phyloP scores from a whole-genome alignment of 1,284 basidiomycete species.

The Heliocybe sulcata region DNA sequence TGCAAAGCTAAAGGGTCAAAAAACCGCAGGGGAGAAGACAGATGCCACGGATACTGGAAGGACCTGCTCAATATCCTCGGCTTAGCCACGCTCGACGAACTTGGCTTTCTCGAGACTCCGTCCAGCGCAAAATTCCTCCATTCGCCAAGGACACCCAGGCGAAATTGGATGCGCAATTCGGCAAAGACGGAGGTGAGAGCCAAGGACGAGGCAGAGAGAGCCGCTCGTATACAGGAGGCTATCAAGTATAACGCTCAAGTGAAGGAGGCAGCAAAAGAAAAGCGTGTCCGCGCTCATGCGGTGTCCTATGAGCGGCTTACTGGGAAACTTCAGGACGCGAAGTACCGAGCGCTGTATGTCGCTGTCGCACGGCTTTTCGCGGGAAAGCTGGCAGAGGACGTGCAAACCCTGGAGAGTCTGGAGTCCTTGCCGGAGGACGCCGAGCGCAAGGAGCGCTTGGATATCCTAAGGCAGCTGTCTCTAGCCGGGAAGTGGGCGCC shows the following conservation, averaged over 20 bases:
- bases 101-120: conserved; percentile 19
- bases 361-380: conserved; percentile 56
- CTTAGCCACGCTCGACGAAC: conserved; percentile 41
- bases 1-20: conserved; percentile 18
- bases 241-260: not conserved
- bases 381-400: conserved; percentile 40
- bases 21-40: conserved; percentile 5
- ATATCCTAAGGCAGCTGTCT: conserved; percentile 35
- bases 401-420: conserved; percentile 27
- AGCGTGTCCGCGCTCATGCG: conserved; percentile 16
- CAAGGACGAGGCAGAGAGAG: not conserved
- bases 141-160: conserved; percentile 4
- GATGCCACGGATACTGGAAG: conserved; percentile 61
- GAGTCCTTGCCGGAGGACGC: conserved; percentile 20
- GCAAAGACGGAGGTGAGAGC: not conserved
- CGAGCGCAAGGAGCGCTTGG: conserved; percentile 16
- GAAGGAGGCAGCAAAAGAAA: conserved; percentile 19
- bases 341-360: conserved; percentile 56
- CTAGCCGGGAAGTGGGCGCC: conserved; percentile 69
- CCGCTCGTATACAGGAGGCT: not conserved
- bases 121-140: conserved; percentile 27
- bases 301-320: conserved; percentile 28
- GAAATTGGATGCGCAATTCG: conserved; percentile 4
- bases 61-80: conserved; percentile 58
- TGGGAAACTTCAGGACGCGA: conserved; percentile 34